A percentile compares a stretch with the other conserved stretches of the same genome.
Conservation (phyloP, 2,329 filamentous ascomycete species). For the Diaporthe humulicola region DNA sequence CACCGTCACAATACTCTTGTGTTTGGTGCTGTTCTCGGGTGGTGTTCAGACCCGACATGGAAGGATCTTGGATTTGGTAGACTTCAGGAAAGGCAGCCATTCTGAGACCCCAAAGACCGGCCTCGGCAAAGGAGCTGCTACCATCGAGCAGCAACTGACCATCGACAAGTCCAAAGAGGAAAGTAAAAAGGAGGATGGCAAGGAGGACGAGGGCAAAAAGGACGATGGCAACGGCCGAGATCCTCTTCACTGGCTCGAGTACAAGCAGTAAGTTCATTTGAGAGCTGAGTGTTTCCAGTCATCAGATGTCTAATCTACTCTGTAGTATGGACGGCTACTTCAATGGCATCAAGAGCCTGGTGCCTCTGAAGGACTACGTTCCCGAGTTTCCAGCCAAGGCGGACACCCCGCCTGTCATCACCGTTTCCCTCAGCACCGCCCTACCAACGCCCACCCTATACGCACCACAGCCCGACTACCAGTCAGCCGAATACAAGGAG, state of each 20-base stretch:
- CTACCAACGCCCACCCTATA: conserved; percentile 67
- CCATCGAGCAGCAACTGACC: conserved; percentile 42
- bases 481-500: conserved; percentile 66
- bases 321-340: conserved; percentile 84
- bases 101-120: conserved; percentile 35
- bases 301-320: conserved; percentile 36
- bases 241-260: conserved; percentile 55
- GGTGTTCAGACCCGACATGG: conserved; percentile 42
- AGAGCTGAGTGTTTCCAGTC: not conserved
- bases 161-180: conserved; percentile 43
- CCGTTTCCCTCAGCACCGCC: conserved; percentile 48
- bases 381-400: conserved; percentile 77
- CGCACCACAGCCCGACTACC: conserved; percentile 77
- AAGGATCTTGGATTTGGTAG: conserved; percentile 43
- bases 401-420: conserved; percentile 48
- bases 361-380: conserved; percentile 72
- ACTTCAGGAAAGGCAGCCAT: conserved; percentile 40
- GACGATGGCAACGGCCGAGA: conserved; percentile 43
- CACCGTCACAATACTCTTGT: conserved; percentile 56
- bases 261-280: conserved; percentile 55
- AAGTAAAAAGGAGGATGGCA: conserved; percentile 37
- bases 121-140: not conserved
- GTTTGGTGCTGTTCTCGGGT: conserved; percentile 56
- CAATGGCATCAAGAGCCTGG: conserved; percentile 80
- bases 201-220: not conserved